These are phyloP conservation scores for Stenocarpella maydis DNA, from an alignment of 2,329 filamentous ascomycete species.

Conservation along the genomic window DNA sequence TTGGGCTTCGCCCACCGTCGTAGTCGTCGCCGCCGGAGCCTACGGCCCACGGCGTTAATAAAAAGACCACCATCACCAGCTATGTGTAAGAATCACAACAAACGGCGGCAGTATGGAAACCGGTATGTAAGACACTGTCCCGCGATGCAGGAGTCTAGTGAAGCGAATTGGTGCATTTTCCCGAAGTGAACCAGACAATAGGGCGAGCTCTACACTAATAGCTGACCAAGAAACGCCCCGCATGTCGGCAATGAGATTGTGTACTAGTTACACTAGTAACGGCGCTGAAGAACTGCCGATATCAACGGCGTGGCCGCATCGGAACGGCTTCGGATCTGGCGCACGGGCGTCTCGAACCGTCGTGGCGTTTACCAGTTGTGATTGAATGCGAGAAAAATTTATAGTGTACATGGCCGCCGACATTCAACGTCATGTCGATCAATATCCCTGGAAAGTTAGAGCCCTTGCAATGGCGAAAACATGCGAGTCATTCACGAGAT, in stretches of 20 bases:
- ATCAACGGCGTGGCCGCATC: background rate
- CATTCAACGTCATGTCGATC: constrained; percentile 8
- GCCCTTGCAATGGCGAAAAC: background rate
- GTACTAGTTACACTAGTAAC: background rate
- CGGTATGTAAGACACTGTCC: constrained; percentile 3
- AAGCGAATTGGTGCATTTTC: background rate
- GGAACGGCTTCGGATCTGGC: background rate
- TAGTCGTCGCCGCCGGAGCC: too few species aligned
- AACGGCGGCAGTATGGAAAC: background rate
- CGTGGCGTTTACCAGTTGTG: background rate
- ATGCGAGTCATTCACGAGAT: constrained; percentile 10
- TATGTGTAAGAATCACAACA: background rate
- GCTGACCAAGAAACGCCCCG: constrained; percentile 16
- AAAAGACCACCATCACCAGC: too few species aligned
- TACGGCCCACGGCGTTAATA: too few species aligned
- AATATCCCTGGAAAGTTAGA: background rate
- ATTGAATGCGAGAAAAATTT: background rate
- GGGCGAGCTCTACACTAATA: background rate
- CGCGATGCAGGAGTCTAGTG: background rate
- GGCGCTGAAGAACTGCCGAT: constrained; percentile 13
- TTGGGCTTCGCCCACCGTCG: too few species aligned
- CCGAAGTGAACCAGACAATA: constrained; percentile 18
- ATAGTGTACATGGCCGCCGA: background rate
- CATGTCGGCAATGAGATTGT: background rate
- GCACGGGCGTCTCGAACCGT: constrained; percentile 2